A percentile compares a stretch with the other conserved stretches of the same genome.
Conservation (phyloP, 2,329 filamentous ascomycete genomes). For the Penicillium sclerotiorum region DNA sequence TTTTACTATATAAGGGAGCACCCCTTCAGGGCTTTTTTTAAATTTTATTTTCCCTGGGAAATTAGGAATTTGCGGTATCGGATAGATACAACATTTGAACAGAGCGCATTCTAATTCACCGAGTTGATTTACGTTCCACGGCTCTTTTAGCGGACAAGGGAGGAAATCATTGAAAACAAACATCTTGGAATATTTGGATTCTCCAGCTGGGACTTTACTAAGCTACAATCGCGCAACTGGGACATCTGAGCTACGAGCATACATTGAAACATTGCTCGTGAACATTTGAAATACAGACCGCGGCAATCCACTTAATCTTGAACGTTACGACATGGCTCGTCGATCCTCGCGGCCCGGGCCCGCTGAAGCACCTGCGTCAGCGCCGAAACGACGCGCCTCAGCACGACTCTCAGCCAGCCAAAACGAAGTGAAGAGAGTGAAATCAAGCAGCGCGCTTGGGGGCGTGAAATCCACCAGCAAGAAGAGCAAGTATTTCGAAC, state of each 20-base stretch:
- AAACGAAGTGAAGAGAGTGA: constrained; percentile 36
- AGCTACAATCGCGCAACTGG: too few species aligned
- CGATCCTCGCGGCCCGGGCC: constrained; percentile 42
- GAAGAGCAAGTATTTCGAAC: constrained; percentile 56
- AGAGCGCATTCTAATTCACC: too few species aligned
- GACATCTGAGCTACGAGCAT: too few species aligned
- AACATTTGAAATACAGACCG: background rate
- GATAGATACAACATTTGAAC: too few species aligned
- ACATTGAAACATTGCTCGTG: too few species aligned
- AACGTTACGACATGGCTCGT: constrained; percentile 36
- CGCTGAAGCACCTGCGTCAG: constrained; percentile 34
- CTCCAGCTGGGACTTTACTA: too few species aligned
- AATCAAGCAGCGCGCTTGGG: constrained; percentile 25
- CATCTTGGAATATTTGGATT: too few species aligned
- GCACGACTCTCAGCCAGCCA: constrained; percentile 32
- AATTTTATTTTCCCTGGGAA: too few species aligned
- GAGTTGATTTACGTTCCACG: too few species aligned
- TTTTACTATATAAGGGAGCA: constrained; percentile 10
- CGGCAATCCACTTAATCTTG: background rate
- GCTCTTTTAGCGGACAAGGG: too few species aligned
- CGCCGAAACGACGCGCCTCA: constrained; percentile 40
- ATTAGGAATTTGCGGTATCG: too few species aligned
- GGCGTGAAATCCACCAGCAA: constrained; percentile 44
- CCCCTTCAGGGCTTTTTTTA: constrained; percentile 7
- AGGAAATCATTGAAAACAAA: too few species aligned